Conservation (phyloP, 805 yeast genomes). For the Starmerella davenportii region DNA sequence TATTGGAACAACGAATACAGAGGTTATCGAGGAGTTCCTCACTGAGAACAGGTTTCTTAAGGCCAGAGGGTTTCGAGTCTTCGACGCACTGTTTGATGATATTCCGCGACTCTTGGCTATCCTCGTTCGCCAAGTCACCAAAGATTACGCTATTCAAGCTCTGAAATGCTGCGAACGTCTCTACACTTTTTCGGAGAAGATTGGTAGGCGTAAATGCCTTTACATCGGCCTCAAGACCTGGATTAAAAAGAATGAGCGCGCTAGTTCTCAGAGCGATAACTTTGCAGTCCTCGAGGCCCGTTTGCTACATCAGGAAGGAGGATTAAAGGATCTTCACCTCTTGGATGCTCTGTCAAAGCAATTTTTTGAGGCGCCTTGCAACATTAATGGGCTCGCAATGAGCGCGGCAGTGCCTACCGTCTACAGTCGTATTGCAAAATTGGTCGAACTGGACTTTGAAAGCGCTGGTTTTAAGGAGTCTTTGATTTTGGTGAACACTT, state of each 20-base stretch:
- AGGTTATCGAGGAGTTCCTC: neutral
- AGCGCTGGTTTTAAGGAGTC: neutral
- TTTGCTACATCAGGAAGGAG: neutral
- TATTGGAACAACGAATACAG: no score
- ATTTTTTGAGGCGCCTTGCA: neutral
- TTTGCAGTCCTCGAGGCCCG: neutral
- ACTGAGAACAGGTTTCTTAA: neutral
- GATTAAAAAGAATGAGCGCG: neutral
- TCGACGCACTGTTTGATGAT: neutral
- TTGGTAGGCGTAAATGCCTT: neutral
- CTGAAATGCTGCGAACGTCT: neutral
- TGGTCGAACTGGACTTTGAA: neutral
- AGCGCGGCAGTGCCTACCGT: neutral
- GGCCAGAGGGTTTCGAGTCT: neutral
- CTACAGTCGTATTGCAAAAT: neutral
- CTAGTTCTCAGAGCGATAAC: neutral
- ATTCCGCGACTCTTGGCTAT: neutral
- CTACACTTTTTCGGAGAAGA: neutral
- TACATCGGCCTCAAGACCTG: neutral
- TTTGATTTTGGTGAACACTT: neutral
- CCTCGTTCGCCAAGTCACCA: neutral
- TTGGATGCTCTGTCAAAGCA: neutral
- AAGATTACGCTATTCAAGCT: neutral
- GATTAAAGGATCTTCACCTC: neutral
- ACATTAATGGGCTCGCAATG: neutral